Base-by-base conservation (phyloP, 352 stramenopile species). In the Phytophthora megakarya region DNA sequence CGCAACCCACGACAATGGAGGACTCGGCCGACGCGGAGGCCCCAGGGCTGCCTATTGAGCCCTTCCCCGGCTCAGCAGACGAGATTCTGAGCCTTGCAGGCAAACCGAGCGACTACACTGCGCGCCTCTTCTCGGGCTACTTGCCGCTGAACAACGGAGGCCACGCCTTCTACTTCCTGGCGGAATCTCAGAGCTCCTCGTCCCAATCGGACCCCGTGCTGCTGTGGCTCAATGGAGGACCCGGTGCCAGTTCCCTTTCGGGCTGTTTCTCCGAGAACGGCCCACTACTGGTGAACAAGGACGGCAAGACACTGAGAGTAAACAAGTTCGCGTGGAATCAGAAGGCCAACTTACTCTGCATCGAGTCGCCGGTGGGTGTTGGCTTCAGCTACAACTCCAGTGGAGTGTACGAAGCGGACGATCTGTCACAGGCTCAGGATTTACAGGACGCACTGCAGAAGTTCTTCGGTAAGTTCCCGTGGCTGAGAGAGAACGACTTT, bases 381-480 rank as follows among this genome's bases (percentile, higher is more conserved):
- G 84, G 84, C 28, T 92, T 89, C 48, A 84, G 67, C 54, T 90
- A 86, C 73, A 86, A 88, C 35, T 48, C 57, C 12, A 85, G 75
- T 45, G 73, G 67, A 11, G 67, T 83, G 11, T 97, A 96, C 72
- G 61, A 73, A 26, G 86, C 76, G 5, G 79, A 90, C 58, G 91
- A 98, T 70, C 52, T 84, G 12, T 68, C 72, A 13, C 83, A 92
- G 21, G 86, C 91, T 1, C 42, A 75, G 11, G 88, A 96, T 61
- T 86, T 96, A 58, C 88, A 95, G 53, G 60, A 68, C 13, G 76
- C 81, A 1, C 70, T 97, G 43, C 76, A 96, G 63, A 80, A 86
- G 23, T 96, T 98, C 62, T 97, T 90, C 42, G 30, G 32, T 39
- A 85, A 93, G 19, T 98, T 98, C 75, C 78, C 87, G 4, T 83